phyloP scores from a whole-genome alignment of 805 yeast genomes.

The Candida maltosa region DNA sequence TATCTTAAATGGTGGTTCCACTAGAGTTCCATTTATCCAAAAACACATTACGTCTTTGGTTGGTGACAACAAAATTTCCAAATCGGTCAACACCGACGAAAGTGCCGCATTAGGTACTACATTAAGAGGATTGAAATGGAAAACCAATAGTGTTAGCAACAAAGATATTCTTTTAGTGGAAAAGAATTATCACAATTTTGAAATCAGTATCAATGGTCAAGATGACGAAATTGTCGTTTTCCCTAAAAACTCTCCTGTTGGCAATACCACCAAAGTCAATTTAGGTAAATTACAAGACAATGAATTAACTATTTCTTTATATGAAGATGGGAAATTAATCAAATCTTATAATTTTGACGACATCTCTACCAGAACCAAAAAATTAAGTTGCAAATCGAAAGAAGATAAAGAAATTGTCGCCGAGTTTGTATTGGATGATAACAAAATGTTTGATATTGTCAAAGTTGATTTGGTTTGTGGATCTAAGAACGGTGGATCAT shows the following conservation, averaged over 20 bases:
- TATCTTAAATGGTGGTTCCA: slow-evolving; percentile 84
- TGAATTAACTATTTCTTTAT: slow-evolving; percentile 29
- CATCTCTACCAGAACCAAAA: slow-evolving; percentile 19
- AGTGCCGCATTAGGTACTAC: slow-evolving; percentile 89
- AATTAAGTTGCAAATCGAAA: slow-evolving; percentile 38
- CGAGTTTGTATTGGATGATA: slow-evolving; percentile 43
- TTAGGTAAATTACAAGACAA: slow-evolving; percentile 28
- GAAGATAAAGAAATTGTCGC: slow-evolving; percentile 29
- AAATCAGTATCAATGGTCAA: slow-evolving; percentile 26
- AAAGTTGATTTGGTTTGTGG: slow-evolving; percentile 46
- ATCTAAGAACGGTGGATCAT: slow-evolving; percentile 13
- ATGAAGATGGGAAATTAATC: slow-evolving; percentile 36
- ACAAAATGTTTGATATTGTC: slow-evolving; percentile 48
- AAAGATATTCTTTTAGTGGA: slow-evolving; percentile 59
- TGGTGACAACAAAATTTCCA: slow-evolving; percentile 63
- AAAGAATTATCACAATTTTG: slow-evolving; percentile 48
- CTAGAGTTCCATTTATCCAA: slow-evolving; percentile 87
- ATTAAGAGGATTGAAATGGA: slow-evolving; percentile 66
- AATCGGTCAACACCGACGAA: slow-evolving; percentile 93
- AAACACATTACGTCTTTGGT: slow-evolving; percentile 50
- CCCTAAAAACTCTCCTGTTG: slow-evolving; percentile 42
- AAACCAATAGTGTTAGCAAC: slow-evolving; percentile 64
- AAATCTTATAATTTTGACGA: slow-evolving; percentile 21
- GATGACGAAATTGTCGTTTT: slow-evolving; percentile 34
- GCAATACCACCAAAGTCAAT: slow-evolving; percentile 28